These are phyloP conservation scores for Tremella fuciformis DNA, from an alignment of 768 basidiomycete genomes.

Conservation along the genomic window DNA sequence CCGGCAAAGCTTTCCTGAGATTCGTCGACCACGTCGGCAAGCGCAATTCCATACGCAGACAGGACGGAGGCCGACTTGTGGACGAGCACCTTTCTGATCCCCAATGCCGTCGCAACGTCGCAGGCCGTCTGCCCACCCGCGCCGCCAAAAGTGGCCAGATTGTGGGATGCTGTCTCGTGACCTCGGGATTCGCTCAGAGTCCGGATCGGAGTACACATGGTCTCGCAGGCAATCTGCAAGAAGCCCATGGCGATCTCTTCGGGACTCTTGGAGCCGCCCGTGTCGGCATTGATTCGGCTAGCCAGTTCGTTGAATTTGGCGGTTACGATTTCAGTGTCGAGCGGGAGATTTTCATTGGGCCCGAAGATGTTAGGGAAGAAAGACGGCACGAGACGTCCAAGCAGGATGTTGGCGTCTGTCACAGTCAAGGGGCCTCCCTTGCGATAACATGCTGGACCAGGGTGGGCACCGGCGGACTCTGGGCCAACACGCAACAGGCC, in stretches of 20 bases:
- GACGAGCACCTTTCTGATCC: slow-evolving; percentile 12
- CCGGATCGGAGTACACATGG: slow-evolving; percentile 90
- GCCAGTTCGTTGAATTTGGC: slow-evolving; percentile 66
- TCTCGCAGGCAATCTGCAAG: slow-evolving; percentile 96
- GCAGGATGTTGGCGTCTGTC: slow-evolving; percentile 86
- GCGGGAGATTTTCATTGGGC: slow-evolving; percentile 74
- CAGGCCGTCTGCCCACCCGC: slow-evolving; percentile 49
- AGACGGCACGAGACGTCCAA: slow-evolving; percentile 86
- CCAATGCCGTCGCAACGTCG: slow-evolving; percentile 31
- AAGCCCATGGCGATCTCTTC: slow-evolving; percentile 73
- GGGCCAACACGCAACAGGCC: slow-evolving; percentile 82
- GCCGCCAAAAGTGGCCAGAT: slow-evolving; percentile 43
- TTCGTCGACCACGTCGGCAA: slow-evolving; percentile 50
- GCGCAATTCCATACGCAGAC: slow-evolving; percentile 80
- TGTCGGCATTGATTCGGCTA: slow-evolving; percentile 63
- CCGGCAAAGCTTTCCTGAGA: neutral
- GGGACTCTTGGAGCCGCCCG: slow-evolving; percentile 58
- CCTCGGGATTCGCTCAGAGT: slow-evolving; percentile 86
- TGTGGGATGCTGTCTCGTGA: slow-evolving; percentile 73
- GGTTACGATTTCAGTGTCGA: slow-evolving; percentile 70
- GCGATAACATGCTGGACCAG: slow-evolving; percentile 77
- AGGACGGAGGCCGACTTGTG: slow-evolving; percentile 68
- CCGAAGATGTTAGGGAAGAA: slow-evolving; percentile 97
- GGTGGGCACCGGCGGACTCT: slow-evolving; percentile 86
- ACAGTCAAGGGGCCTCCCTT: slow-evolving; percentile 88